Base-by-base conservation (phyloP, 1,284 basidiomycete genomes). In the Meira nashicola region DNA sequence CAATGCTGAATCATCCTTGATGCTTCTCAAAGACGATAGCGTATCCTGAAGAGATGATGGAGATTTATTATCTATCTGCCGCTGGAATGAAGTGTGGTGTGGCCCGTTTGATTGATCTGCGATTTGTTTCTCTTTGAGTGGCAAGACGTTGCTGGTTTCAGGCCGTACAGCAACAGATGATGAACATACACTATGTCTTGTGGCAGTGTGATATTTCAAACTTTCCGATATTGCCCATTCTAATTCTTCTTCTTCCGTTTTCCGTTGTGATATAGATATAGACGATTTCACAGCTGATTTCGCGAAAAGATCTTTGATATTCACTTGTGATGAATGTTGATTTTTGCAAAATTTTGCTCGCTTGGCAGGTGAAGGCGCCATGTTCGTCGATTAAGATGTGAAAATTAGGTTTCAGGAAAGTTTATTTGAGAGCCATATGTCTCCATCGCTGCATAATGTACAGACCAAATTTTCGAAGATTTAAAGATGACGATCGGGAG, bases 211-310 rank as follows among this genome's bases (percentile, higher is more conserved):
- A 44, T 46, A 7, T 40, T 46, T 59, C 9, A 60, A 25, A 52
- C 58, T 60, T 47, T 59, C 58, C 15, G 44, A 19, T 15, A 60
- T 60, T n/a, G 58, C 58, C 58, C 58, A 60, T 44, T 60, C 56
- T 40, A 60, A n/a, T 44, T 58, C 56, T 25, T n/a, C 44, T 12
- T 59, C 58, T 47, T 57, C 58, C 25, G 43, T 19, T 8, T 25
- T 21, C 6, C 39, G 3, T 50, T 23, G 50, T 53, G 37, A 48
- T 5, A n/a, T 14, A 6, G 19, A 15, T 2, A 38, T 5, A 15
- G 12, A 4, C 37, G 23, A 39, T 37, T 37, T 17, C 17, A 48
- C 7, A 33, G 28, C 50, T 53, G 37, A 17, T 41, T 41, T 53
- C 3, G 50, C 50, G 14, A 53, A 53, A 5, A 53, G 23, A 33